Percentiles rank a stretch among this genome's conserved stretches.
phyloP scores from a whole-genome alignment of 2,329 filamentous ascomycete species.

The Scedosporium minutisporum region DNA sequence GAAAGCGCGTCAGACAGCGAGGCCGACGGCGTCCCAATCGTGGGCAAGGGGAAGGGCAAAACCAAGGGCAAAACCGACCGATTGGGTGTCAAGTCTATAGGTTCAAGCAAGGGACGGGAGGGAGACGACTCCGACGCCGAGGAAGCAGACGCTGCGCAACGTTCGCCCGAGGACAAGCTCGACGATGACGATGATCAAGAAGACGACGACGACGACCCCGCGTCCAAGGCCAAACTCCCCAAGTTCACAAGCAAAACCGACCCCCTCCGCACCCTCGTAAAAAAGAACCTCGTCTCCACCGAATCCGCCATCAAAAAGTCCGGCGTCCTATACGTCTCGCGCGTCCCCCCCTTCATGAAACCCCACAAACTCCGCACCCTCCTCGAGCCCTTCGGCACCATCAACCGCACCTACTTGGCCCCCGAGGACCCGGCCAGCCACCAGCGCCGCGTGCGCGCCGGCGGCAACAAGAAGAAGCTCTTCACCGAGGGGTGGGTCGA shows the following conservation, averaged over 20 bases:
- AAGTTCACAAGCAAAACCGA: constrained; percentile 2
- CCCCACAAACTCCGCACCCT: constrained; percentile 67
- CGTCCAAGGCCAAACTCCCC: constrained; percentile 26
- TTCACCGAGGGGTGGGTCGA: constrained; percentile 84
- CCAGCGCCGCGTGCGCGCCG: constrained; percentile 55
- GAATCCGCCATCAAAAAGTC: constrained; percentile 60
- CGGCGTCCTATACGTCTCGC: constrained; percentile 74
- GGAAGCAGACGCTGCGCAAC: background rate
- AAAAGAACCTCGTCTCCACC: constrained; percentile 58
- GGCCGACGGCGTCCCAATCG: constrained; percentile 14
- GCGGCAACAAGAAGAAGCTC: constrained; percentile 76
- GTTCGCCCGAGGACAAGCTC: background rate
- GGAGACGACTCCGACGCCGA: background rate
- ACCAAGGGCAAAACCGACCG: constrained; percentile 13
- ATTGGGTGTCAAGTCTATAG: background rate
- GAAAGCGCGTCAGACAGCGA: constrained; percentile 13
- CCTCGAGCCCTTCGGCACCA: constrained; percentile 62
- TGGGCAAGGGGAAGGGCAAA: constrained; percentile 8
- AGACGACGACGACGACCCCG: constrained; percentile 13
- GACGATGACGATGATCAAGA: constrained; percentile 15
- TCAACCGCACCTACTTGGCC: constrained; percentile 71
- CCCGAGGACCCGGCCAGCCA: constrained; percentile 63
- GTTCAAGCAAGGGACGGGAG: background rate
- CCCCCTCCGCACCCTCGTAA: constrained; percentile 31
- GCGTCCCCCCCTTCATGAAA: constrained; percentile 84